Base-by-base conservation (phyloP, 768 basidiomycete genomes). In the Strobilomyces echinocephalus region DNA sequence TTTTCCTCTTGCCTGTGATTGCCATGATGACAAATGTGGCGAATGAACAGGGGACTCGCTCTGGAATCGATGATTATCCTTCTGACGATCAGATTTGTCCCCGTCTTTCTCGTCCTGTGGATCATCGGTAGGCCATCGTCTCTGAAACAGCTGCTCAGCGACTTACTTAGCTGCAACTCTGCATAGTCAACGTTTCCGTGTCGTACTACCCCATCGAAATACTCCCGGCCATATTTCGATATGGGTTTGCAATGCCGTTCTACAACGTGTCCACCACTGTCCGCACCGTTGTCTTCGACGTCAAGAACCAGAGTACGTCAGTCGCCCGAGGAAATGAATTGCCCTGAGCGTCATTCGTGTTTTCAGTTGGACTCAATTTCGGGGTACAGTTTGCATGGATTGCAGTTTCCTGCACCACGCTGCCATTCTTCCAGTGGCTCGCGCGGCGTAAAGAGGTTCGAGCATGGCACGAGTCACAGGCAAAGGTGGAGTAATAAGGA, bases 221-320 rank as follows among this genome's bases (percentile, higher is more conserved):
- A 1, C 69, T 87, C 1, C 85, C 86, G 0, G 59, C 59, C 36
- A 55, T 88, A 53, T 87, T 76, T 68, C 76, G 74, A 45, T 88
- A 88, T 54, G 88, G 85, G 1, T 86, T 82, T 57, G 85, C 79
- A 0, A 75, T 74, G 57, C 88, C 88, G 1, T 88, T 90, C 62
- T 88, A 85, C 65, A 86, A 88, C 59, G 73, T 88, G 28, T 80
- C 83, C 14, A 69, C 73, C 36, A 79, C 84, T 1, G 76, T 81
- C 4, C 75, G 88, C 18, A 73, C 80, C 24, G 73, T 90, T 51
- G 65, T 85, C n/a, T 88, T 90, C 58, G 71, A 77, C 35, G 86
- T 85, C 4, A 81, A 79, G 62, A 83, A 85, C 54, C 69, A 78
- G 18, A 63, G 83, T 85, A 54, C 35, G 80, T 73, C 10, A 30